Percentiles rank a stretch among this genome's conserved stretches.
These are phyloP conservation scores for Phylloporus sp. DNA, from an alignment of 768 basidiomycete genomes.

Conservation along the genomic window DNA sequence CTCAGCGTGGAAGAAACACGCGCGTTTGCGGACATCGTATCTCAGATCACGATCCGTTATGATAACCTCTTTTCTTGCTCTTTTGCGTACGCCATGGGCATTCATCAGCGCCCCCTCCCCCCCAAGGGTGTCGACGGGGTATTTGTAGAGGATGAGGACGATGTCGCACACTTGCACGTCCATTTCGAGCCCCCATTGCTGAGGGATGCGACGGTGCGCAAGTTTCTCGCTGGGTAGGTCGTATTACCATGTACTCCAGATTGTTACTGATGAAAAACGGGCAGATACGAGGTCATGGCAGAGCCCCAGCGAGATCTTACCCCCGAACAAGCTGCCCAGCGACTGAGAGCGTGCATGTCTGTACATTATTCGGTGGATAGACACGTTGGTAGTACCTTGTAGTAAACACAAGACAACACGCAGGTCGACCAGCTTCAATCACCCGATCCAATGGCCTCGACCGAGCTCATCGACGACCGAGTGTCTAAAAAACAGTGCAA, in stretches of 20 bases:
- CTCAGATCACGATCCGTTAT: conserved; percentile 59
- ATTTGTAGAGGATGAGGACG: conserved; percentile 38
- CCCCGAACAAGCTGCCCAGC: conserved; percentile 78
- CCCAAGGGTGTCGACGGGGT: conserved; percentile 26
- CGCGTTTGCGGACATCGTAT: conserved; percentile 66
- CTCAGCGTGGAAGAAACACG: conserved; percentile 57
- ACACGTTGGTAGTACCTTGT: neutral
- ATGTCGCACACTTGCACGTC: conserved; percentile 77
- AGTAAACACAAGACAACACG: conserved; percentile 17
- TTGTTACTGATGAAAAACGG: neutral
- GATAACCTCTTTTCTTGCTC: conserved; percentile 82
- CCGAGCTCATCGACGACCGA: conserved; percentile 61
- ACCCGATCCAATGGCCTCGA: conserved; percentile 37
- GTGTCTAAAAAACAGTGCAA: conserved; percentile 72
- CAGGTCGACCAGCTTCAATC: neutral
- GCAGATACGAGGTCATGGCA: conserved; percentile 84
- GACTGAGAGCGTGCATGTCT: conserved; percentile 51
- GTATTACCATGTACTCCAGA: neutral
- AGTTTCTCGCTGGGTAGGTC: conserved; percentile 85
- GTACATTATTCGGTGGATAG: conserved; percentile 51
- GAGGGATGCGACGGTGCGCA: conserved; percentile 75
- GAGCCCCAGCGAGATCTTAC: conserved; percentile 90
- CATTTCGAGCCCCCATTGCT: conserved; percentile 86
- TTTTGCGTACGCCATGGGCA: conserved; percentile 93
- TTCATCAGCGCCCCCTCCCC: conserved; percentile 79